Base-by-base conservation (phyloP, 129 eudicot genomes). In the Apium graveolens region DNA sequence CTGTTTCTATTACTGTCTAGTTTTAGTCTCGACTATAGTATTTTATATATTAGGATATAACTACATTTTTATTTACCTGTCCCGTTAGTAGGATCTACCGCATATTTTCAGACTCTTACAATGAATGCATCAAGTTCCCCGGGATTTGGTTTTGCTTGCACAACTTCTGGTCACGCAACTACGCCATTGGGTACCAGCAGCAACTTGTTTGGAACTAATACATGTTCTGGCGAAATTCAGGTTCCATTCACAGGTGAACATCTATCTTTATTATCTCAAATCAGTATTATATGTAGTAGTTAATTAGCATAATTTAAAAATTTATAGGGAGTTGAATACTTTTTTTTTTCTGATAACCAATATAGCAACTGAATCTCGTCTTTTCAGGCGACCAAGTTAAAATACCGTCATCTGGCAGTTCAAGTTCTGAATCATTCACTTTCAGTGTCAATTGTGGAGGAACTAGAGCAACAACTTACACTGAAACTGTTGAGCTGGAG, bases 401-500 rank as follows among this genome's bases (percentile, higher is more conserved):
- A n/a, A 57, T 16, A 24, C 17, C 45, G 14, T 24, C 45, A 27
- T 42, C 44, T 65, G 48, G 65, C 49, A 66, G 17, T 38, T 13
- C 18, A 14, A 51, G 32, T 32, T 26, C 74, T 51, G 11, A 43
- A 29, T 18, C 73, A 18, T 38, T 73, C 43, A 78, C 80, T 43
- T 17, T 38, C 68, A 51, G 70, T 24, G 34, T 45, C 39, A 26
- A 26, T 26, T 5, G 8, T 13, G 75, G 55, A 73, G 55, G 76
- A 73, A 73, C 21, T 73, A 73, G 76, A 74, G 75, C 70, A 55
- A 31, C 85, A 75, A 32, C 66, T 57, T 57, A 57, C 32, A 57
- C 66, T 57, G 66, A 57, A n/a, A 57, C 66, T 73, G 82, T 57
- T 21, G 74, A 65, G 13, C 51, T 43, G 32, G 82, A 38, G 11